phyloP scores from a whole-genome alignment of 352 stramenopile species.

The Pythium pyrilobum region DNA sequence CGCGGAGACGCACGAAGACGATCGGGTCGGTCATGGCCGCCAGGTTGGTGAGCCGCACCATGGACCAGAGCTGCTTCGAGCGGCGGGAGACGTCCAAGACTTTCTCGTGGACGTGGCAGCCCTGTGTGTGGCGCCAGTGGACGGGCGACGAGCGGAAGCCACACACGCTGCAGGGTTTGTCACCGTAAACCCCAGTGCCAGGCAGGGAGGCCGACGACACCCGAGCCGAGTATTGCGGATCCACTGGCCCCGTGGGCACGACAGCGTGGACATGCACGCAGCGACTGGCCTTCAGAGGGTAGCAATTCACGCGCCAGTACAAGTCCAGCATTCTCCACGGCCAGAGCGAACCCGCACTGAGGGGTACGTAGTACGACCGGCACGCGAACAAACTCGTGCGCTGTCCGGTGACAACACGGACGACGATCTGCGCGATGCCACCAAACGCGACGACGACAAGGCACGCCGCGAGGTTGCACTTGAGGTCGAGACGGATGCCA shows the following conservation, averaged over 20 bases:
- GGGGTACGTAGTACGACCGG: conserved; percentile 11
- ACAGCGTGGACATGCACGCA: too few species aligned
- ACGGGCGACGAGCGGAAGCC: background rate
- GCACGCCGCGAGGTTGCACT: background rate
- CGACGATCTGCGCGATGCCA: background rate
- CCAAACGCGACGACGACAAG: background rate
- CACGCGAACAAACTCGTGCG: background rate
- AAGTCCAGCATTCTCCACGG: background rate
- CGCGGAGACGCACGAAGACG: background rate
- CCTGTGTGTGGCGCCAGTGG: conserved; percentile 8
- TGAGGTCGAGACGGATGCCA: conserved; percentile 4
- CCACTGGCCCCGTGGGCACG: background rate
- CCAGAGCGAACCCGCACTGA: background rate
- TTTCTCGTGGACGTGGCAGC: conserved; percentile 3
- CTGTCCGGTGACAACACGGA: background rate
- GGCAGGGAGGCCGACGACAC: background rate
- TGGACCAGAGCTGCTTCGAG: background rate
- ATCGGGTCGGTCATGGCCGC: conserved; percentile 13
- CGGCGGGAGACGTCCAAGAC: conserved; percentile 1
- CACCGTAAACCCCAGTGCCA: too few species aligned
- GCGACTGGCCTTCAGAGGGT: too few species aligned
- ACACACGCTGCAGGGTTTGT: background rate
- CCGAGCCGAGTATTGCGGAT: background rate
- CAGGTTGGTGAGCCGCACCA: conserved; percentile 16
- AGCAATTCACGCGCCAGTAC: conserved; percentile 8